Conservation (phyloP, 805 yeast genomes). For the Priceomyces melissophilus region DNA sequence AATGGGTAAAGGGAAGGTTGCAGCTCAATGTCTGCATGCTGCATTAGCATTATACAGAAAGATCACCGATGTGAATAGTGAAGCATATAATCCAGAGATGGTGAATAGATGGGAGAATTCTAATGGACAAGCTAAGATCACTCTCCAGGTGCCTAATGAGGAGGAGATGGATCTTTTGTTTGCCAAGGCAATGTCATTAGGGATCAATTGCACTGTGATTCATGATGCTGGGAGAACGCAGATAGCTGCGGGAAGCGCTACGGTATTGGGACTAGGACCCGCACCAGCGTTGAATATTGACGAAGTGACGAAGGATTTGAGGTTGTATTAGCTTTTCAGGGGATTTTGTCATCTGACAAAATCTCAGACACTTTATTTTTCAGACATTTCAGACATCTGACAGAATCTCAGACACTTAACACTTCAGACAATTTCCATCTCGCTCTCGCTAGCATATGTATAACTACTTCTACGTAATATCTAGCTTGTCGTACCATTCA, state of each 20-base stretch:
- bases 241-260: conserved; percentile 92
- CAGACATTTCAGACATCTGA: no score
- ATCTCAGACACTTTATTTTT: no score
- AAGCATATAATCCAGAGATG: conserved; percentile 58
- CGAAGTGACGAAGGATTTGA: conserved; percentile 74
- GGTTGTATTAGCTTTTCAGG: conserved; percentile 70
- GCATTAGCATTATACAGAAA: conserved; percentile 82
- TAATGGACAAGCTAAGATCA: conserved; percentile 90
- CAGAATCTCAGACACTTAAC: no score
- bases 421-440: no score
- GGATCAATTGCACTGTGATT: conserved; percentile 74
- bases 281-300: conserved; percentile 83
- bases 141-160: conserved; percentile 67
- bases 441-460: no score
- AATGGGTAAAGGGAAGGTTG: conserved; percentile 94
- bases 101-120: conserved; percentile 71
- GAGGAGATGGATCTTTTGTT: conserved; percentile 74
- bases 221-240: conserved; percentile 98
- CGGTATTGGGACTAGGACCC: conserved; percentile 96
- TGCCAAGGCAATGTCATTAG: conserved; percentile 76
- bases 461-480: no score
- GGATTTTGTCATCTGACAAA: no score
- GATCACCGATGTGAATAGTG: conserved; percentile 50
- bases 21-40: conserved; percentile 99
- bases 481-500: no score